These are phyloP conservation scores for Penicillium brasilianum DNA, from an alignment of 2,329 filamentous ascomycete genomes.

Conservation along the genomic window DNA sequence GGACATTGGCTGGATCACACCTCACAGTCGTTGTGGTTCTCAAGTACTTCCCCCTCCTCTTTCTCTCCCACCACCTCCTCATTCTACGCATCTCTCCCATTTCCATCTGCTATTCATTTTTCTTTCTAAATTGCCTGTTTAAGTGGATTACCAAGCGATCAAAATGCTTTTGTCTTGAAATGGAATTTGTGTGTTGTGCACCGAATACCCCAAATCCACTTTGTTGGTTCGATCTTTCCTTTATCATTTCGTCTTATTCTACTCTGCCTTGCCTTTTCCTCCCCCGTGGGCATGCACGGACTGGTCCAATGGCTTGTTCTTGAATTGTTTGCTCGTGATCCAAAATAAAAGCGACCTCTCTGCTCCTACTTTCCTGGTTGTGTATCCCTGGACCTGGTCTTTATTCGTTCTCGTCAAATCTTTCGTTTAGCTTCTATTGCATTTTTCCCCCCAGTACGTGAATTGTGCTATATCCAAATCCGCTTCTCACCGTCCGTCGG, in stretches of 20 bases:
- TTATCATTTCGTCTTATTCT: constrained; percentile 19
- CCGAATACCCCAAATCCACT: constrained; percentile 51
- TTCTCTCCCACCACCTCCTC: constrained; percentile 25
- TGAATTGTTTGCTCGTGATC: constrained; percentile 41
- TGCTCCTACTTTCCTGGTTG: constrained; percentile 32
- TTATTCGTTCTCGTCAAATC: constrained; percentile 24
- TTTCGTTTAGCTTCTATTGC: constrained; percentile 26
- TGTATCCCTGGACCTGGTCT: constrained; percentile 28
- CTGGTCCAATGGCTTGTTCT: constrained; percentile 35
- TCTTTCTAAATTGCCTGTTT: constrained; percentile 36
- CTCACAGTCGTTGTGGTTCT: constrained; percentile 11
- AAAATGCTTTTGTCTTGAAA: constrained; percentile 47
- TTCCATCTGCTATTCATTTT: constrained; percentile 29
- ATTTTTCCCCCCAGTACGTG: constrained; percentile 26
- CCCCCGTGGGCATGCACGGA: constrained; percentile 38
- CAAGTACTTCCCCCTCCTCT: constrained; percentile 25
- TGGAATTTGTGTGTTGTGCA: constrained; percentile 51
- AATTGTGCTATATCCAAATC: constrained; percentile 28
- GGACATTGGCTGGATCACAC: constrained; percentile 20
- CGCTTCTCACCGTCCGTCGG: constrained; percentile 21
- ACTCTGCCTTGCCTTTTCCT: constrained; percentile 8
- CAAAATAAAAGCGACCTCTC: constrained; percentile 43
- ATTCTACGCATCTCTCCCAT: constrained; percentile 17
- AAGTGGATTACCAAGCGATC: constrained; percentile 48
- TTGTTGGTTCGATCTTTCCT: constrained; percentile 41